Evolutionary conservation across 2,329 filamentous ascomycete genomes (phyloP), one percentile per base, ranked within the genome.

Genomic region (Penicillium sp.): DNA sequence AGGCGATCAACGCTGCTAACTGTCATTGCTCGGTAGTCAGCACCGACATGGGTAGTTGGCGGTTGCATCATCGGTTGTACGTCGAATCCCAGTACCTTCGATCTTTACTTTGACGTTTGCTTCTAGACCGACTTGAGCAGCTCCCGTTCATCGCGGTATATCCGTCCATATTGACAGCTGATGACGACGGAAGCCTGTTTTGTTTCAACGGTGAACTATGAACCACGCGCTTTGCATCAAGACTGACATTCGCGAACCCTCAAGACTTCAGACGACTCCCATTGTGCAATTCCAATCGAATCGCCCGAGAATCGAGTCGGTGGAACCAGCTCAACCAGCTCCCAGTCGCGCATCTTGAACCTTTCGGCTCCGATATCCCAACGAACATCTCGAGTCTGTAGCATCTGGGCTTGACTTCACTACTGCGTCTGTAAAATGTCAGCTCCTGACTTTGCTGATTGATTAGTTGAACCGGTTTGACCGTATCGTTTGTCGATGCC

Each of bases 121-220:
- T 18, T 34, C 31, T 34, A 34, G 31, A 34, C 31, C 31, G 16
- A 32, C 8, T 18, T 8, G 8, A 11, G 13, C 13, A 10, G 10
- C 31, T 10, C 11, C 14, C 16, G 8, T 32, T 16, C 8, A 7
- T 16, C 29, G 10, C 13, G 14, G 29, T 18, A 34, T 18, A 16
- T 11, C 4, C 8, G 14, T 20, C 4, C 8, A 34, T 18, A 10
- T 18, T 34, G 14, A 34, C 31, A 10, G 14, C 4, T 34, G 31
- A 34, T 34, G 31, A 20, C 29, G 29, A 32, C 8, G 31, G 31
- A 45, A 44, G 40, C 42, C 36, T 45, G 42, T 45, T 40, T 45
- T 18, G 22, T 14, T n/a, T 7, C n/a, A 8, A 29, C 3, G 11
- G 14, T n/a, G 29, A 22, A 42, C 29, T 13, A 18, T 11, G 14